These are phyloP conservation scores for Agaricus blazei DNA, from an alignment of 768 basidiomycete species.

Conservation along the genomic window DNA sequence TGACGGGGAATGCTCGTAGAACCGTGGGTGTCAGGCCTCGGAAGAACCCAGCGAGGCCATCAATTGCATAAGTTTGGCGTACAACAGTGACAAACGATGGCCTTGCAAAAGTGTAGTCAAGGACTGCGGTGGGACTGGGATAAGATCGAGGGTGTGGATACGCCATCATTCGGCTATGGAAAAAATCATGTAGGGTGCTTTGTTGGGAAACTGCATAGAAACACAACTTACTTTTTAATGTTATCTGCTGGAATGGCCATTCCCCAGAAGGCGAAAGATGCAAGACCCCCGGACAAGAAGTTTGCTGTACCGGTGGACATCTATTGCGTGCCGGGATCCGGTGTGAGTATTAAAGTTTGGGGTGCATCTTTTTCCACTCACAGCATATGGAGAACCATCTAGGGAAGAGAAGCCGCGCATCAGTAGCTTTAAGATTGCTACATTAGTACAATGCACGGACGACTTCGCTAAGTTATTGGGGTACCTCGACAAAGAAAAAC, in stretches of 20 bases:
- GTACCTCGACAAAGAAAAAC: conserved; percentile 68
- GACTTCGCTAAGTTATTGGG: conserved; percentile 7
- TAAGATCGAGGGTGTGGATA: conserved; percentile 43
- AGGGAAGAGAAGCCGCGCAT: conserved; percentile 56
- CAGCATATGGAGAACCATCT: conserved; percentile 58
- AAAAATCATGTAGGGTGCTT: conserved; percentile 4
- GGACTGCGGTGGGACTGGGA: conserved; percentile 24
- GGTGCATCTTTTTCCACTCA: conserved; percentile 19
- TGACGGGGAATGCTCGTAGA: conserved; percentile 72
- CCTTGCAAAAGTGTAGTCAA: conserved; percentile 19
- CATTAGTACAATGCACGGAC: conserved; percentile 13
- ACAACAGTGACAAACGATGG: conserved; percentile 49
- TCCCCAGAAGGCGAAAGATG: conserved; percentile 60
- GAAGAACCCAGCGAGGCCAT: conserved; percentile 54
- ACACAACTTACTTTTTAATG: conserved; percentile 63
- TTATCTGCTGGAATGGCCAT: conserved; percentile 76
- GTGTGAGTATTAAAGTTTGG: neutral
- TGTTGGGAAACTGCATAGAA: conserved; percentile 1
- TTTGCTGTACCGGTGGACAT: conserved; percentile 57
- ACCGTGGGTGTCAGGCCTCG: conserved; percentile 66
- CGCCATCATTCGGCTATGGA: conserved; percentile 59
- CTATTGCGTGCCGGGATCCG: conserved; percentile 23
- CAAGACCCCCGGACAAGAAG: conserved; percentile 62
- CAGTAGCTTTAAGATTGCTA: conserved; percentile 34
- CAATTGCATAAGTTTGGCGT: conserved; percentile 45